These are phyloP conservation scores for Takakia lepidozioides DNA, from an alignment of 225 moss, liverwort and hornwort species.

Conservation along the genomic window DNA sequence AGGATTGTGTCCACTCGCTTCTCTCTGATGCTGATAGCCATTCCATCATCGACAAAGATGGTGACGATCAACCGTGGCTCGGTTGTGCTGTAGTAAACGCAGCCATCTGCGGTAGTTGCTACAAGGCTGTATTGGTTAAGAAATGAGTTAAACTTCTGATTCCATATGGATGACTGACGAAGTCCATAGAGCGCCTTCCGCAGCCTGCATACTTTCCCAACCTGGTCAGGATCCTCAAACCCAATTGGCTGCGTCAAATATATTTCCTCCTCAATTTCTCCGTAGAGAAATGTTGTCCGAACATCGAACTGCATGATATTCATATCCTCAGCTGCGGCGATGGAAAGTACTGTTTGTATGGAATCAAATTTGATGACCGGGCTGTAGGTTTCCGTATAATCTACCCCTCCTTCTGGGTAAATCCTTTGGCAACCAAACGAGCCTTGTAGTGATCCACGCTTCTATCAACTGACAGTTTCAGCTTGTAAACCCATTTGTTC, in stretches of 20 bases:
- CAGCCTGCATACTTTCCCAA: neutral
- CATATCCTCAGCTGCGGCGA: neutral
- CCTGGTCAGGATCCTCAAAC: neutral
- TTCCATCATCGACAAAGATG: too few species aligned
- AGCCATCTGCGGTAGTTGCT: too few species aligned
- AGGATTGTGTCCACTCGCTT: neutral
- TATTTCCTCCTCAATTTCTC: neutral
- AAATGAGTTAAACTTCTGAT: neutral
- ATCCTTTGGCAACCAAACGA: neutral
- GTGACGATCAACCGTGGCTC: too few species aligned
- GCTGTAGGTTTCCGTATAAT: neutral
- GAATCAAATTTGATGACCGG: neutral
- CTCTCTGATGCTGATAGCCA: too few species aligned
- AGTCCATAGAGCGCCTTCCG: neutral
- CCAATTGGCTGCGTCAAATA: neutral
- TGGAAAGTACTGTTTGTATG: neutral
- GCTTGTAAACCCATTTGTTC: conserved; percentile 5
- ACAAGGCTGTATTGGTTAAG: too few species aligned
- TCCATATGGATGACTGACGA: neutral
- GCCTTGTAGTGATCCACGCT: neutral
- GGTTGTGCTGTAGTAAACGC: too few species aligned
- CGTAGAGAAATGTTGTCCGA: neutral
- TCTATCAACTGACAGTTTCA: neutral
- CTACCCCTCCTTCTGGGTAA: neutral
- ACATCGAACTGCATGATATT: neutral